Evolutionary conservation across 192 early-diverging fungal genomes (phyloP), one percentile per base, ranked within the genome.

Genomic region (Coemansia sp.): DNA sequence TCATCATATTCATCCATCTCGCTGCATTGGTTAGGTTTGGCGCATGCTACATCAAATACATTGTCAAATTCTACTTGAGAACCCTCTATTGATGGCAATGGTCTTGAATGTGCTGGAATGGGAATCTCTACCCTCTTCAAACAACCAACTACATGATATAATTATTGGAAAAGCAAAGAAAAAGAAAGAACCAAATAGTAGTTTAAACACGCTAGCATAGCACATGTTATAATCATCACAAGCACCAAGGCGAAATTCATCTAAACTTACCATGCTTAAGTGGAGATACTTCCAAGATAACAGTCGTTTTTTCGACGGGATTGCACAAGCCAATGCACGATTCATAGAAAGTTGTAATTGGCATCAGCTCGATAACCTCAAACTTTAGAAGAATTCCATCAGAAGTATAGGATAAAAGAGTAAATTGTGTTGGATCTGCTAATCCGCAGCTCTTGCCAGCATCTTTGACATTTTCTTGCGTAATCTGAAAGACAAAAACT

Each of bases 281-380:
- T 16, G 78, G 73, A 12, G 78, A 62, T 2, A 75, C 73, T 21
- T 80, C 69, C 21, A 80, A 41, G 21, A 75, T 19, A 1, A 74
- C 73, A 5, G 55, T 55, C 13, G 73, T 40, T 7, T 59, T 45
- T 21, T 68, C 59, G 11, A 8, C 16, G 0, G 78, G 78, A 42
- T 80, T 75, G 48, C 78, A 74, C 36, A 80, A 56, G 4, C 78
- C 78, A 5, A 65, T 51, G 18, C 71, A 73, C 0, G 67, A 65
- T 40, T 72, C 69, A 36, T 69, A 80, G 39, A 21, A 80, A 0
- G 43, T 51, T 12, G 66, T 32, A 9, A 32, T 36, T 3, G 59
- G 19, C 16, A 66, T 58, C 0, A 66, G 19, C 36, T 66, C 69
- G 13, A 80, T 32, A 11, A 41, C 6, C 10, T 80, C 78, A 41